Evolutionary conservation across 208 protist genomes (phyloP).

Genomic region (Crithidia mellificae): DNA sequence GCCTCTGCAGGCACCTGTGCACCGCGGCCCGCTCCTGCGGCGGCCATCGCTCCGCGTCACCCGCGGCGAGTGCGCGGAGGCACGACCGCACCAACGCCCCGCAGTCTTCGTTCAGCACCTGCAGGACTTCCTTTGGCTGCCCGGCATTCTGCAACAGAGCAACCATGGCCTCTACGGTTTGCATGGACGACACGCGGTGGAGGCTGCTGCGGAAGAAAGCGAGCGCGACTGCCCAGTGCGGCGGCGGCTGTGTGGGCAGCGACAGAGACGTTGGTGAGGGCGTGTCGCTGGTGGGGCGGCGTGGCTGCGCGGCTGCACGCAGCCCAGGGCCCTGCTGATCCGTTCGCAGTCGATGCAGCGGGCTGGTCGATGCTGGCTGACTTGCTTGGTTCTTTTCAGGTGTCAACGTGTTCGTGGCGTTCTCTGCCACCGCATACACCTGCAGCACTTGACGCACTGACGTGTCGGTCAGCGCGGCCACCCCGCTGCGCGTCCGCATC

Average conservation of each 20-base stretch:
- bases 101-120: slow-evolving; percentile 33
- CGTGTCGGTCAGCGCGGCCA: slow-evolving; percentile 38
- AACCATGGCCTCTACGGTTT: slow-evolving; percentile 53
- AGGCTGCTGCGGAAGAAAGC: slow-evolving; percentile 42
- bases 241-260: not conserved
- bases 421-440: slow-evolving; percentile 30
- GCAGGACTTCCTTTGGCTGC: slow-evolving; percentile 7
- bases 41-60: not conserved
- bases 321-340: slow-evolving; percentile 48
- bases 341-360: slow-evolving; percentile 33
- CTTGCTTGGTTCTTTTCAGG: no score
- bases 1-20: slow-evolving; percentile 21
- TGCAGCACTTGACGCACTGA: slow-evolving; percentile 47
- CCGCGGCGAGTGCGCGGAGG: slow-evolving; percentile 16
- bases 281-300: not conserved
- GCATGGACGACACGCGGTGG: slow-evolving; percentile 40
- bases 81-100: slow-evolving; percentile 8
- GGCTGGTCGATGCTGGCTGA: not conserved
- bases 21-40: slow-evolving; percentile 23
- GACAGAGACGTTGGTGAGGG: not conserved
- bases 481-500: slow-evolving; percentile 35
- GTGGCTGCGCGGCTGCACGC: slow-evolving; percentile 32
- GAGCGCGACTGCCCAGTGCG: slow-evolving; percentile 26
- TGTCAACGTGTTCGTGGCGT: not conserved
- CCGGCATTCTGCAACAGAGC: slow-evolving; percentile 34